Percentiles rank a stretch among this genome's conserved stretches.
These are phyloP conservation scores for Metarhizium anisopliae DNA, from an alignment of 2,329 filamentous ascomycete species.

Conservation along the genomic window DNA sequence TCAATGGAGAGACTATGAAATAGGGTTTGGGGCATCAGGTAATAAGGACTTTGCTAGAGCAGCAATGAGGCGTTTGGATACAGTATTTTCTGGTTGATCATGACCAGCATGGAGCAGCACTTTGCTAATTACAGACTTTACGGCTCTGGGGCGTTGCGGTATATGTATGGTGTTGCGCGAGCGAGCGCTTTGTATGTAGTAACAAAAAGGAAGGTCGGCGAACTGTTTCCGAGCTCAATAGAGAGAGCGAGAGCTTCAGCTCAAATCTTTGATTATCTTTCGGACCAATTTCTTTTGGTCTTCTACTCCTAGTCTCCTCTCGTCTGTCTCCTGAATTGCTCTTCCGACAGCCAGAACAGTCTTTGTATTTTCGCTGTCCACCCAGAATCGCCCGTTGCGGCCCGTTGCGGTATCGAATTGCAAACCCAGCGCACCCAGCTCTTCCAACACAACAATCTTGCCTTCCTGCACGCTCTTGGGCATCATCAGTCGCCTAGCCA, in stretches of 20 bases:
- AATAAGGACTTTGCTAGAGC: neutral
- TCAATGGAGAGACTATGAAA: neutral
- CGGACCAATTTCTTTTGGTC: conserved; percentile 63
- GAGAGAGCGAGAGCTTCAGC: conserved; percentile 21
- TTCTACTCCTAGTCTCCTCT: conserved; percentile 51
- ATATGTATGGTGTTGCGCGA: neutral
- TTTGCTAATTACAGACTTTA: neutral
- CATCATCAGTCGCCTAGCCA: conserved; percentile 72
- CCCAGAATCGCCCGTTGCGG: conserved; percentile 87
- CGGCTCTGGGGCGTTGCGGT: neutral
- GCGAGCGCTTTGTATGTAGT: neutral
- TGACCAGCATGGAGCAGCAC: neutral
- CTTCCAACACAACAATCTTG: conserved; percentile 66
- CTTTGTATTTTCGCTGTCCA: conserved; percentile 67
- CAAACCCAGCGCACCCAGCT: conserved; percentile 65
- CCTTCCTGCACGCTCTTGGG: conserved; percentile 52
- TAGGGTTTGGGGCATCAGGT: neutral
- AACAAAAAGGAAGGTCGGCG: neutral
- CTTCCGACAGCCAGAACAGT: conserved; percentile 70
- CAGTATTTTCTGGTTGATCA: neutral
- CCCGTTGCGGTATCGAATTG: conserved; percentile 92
- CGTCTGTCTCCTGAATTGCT: conserved; percentile 70
- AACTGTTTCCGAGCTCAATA: neutral
- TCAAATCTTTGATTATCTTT: conserved; percentile 52
- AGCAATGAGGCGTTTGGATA: neutral